A percentile compares a stretch with the other conserved stretches of the same genome.
These are phyloP conservation scores for Scheffersomyces parashehatae DNA, from an alignment of 1,139 yeast species.

Conservation along the genomic window DNA sequence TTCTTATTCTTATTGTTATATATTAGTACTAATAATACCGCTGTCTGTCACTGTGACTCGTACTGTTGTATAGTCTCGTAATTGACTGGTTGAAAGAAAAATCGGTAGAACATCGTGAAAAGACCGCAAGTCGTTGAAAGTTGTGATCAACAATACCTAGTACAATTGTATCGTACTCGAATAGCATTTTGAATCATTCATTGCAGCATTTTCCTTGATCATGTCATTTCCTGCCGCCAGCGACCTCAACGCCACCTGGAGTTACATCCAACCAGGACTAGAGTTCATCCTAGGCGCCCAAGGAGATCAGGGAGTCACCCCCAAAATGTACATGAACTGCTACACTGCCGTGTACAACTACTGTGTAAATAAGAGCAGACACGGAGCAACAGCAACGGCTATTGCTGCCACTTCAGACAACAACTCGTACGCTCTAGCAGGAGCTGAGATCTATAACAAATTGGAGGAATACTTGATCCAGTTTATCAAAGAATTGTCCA, in stretches of 20 bases:
- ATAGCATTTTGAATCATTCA: neutral
- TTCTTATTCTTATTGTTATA: no score
- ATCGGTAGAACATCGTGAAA: no score
- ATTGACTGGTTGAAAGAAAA: no score
- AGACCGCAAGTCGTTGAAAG: no score
- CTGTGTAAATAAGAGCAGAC: slow-evolving; percentile 79
- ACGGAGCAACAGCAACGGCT: slow-evolving; percentile 28
- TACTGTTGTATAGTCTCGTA: no score
- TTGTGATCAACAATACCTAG: neutral
- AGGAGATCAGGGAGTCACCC: slow-evolving; percentile 63
- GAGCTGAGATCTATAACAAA: slow-evolving; percentile 83
- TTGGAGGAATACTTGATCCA: slow-evolving; percentile 64
- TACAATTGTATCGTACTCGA: neutral
- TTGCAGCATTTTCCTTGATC: slow-evolving; percentile 1
- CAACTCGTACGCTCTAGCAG: slow-evolving; percentile 60
- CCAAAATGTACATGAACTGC: slow-evolving; percentile 70
- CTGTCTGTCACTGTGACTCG: no score
- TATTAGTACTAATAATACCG: no score
- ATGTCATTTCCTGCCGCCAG: slow-evolving; percentile 32
- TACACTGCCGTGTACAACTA: slow-evolving; percentile 92
- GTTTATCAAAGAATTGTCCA: slow-evolving; percentile 56
- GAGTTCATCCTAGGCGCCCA: slow-evolving; percentile 69
- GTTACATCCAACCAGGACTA: slow-evolving; percentile 72
- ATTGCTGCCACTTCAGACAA: slow-evolving; percentile 17
- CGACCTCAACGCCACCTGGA: slow-evolving; percentile 73